Conservation (phyloP, 202 grass and related monocot genomes). For the Dendrocalamus latiflorus region DNA sequence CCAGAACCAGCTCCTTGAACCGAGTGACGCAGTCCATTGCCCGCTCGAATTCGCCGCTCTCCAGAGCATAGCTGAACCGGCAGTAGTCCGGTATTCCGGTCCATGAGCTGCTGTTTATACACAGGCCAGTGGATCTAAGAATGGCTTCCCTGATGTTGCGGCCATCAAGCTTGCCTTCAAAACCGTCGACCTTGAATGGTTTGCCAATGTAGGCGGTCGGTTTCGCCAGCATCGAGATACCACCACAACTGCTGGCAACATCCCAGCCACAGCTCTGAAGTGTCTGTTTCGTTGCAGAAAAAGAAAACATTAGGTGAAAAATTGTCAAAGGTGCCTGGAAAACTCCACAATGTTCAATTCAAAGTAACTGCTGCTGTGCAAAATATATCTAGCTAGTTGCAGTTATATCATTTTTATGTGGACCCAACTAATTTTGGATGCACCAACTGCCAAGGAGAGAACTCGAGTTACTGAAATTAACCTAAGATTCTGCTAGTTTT, state of each 20-base stretch:
- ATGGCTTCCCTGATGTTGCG: constrained; percentile 72
- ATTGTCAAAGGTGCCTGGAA: not conserved
- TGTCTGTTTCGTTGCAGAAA: constrained; percentile 43
- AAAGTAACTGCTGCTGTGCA: not conserved
- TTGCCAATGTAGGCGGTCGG: constrained; percentile 68
- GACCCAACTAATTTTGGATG: not conserved
- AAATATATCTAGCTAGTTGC: not conserved
- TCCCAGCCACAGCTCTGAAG: constrained; percentile 74
- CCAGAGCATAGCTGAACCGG: constrained; percentile 81
- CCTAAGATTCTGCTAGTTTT: not conserved
- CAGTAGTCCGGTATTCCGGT: constrained; percentile 65
- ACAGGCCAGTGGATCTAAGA: constrained; percentile 64
- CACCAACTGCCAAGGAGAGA: not conserved
- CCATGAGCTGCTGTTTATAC: constrained; percentile 89
- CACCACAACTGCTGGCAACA: constrained; percentile 37
- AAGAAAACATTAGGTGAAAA: not conserved
- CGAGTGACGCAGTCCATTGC: constrained; percentile 40
- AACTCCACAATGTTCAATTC: not conserved
- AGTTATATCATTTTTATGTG: not conserved
- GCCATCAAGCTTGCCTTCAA: constrained; percentile 46
- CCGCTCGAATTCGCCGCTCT: constrained; percentile 58
- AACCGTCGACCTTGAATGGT: constrained; percentile 47
- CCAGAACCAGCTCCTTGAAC: constrained; percentile 70
- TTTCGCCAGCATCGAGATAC: constrained; percentile 83
- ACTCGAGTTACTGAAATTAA: not conserved